These are phyloP conservation scores for Inonotus hispidus DNA, from an alignment of 1,284 basidiomycete species.

Conservation along the genomic window DNA sequence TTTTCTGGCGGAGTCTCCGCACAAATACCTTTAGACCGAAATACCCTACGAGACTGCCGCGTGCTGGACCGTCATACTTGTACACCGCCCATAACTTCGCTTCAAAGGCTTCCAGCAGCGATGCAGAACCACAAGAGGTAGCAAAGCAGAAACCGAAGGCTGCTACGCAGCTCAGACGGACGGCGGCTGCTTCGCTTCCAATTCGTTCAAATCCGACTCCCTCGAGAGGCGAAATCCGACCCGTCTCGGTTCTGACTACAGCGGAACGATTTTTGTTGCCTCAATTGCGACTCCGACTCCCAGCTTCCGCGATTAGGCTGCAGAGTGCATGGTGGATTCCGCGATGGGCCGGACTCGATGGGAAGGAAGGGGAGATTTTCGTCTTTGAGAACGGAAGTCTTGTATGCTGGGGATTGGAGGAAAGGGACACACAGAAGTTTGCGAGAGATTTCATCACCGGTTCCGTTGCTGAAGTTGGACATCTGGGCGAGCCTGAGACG, in stretches of 20 bases:
- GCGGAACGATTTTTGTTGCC: slow-evolving; percentile 68
- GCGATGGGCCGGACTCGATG: slow-evolving; percentile 48
- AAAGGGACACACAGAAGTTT: slow-evolving; percentile 71
- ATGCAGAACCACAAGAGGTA: slow-evolving; percentile 13
- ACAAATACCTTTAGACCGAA: neutral
- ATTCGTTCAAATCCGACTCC: slow-evolving; percentile 77
- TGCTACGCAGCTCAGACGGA: slow-evolving; percentile 66
- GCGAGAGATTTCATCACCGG: slow-evolving; percentile 56
- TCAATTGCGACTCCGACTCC: slow-evolving; percentile 49
- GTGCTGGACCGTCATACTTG: no score
- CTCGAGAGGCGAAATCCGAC: slow-evolving; percentile 66
- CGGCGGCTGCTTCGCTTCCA: slow-evolving; percentile 67
- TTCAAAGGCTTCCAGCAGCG: neutral
- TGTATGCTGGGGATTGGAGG: slow-evolving; percentile 85
- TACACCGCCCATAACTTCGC: neutral
- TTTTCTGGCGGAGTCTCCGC: slow-evolving; percentile 9
- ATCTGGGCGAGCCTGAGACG: slow-evolving; percentile 69
- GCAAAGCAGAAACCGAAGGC: slow-evolving; percentile 64
- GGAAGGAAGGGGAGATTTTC: slow-evolving; percentile 79
- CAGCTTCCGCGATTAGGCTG: slow-evolving; percentile 47
- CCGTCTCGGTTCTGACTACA: slow-evolving; percentile 71
- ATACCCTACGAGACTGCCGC: slow-evolving; percentile 1
- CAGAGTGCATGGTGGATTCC: slow-evolving; percentile 78
- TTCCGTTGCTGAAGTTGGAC: slow-evolving; percentile 53
- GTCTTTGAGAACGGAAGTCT: slow-evolving; percentile 82